Base-by-base conservation (phyloP, 2,329 filamentous ascomycete species). In the Apiospora kogelbergensis region DNA sequence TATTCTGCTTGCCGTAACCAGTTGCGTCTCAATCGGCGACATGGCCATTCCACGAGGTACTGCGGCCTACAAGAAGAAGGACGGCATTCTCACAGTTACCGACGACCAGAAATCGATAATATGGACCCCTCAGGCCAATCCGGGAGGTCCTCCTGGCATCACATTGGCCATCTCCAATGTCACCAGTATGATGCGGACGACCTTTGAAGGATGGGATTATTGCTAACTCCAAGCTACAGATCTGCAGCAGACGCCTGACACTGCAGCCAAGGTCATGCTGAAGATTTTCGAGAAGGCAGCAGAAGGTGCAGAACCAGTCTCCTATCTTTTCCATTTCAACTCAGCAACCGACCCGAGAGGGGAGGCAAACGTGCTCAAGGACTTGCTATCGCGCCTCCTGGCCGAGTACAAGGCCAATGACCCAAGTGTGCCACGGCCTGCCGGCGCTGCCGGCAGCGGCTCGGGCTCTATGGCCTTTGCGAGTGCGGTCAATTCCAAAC, bases 51-150 rank as follows among this genome's bases (percentile, higher is more conserved):
- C 88, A 67, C 87, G 84, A 74, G 93, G 91, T 70, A 88, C 87
- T 72, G 90, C 92, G 67, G 85, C 90, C 69, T 98, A 96, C 86
- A 98, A 98, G 83, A 99, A 98, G 85, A 96, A 97, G 81, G 93
- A 98, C 84, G 96, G 96, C 78, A 88, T 89, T 70, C 84, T 99
- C 76, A 88, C 89, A 33, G 85, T 98, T 74, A 90, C 92, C 20
- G 83, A 87, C 68, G 93, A 97, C 80, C 86, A 89, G 76, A 88
- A 88, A 76, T 89, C 86, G 45, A 88, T 98, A 71, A 91, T 89
- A 79, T 99, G 95, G 95, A 93, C 90, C 41, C 92, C 94, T 11
- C 85, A 88, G 67, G 86, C 86, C 63, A 86, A 88, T 42, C 82
- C 84, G 24, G 86, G 85, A 68, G 88, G 90, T 2, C 84, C 89